phyloP scores from a whole-genome alignment of 768 basidiomycete genomes.

The Suillus decipiens region DNA sequence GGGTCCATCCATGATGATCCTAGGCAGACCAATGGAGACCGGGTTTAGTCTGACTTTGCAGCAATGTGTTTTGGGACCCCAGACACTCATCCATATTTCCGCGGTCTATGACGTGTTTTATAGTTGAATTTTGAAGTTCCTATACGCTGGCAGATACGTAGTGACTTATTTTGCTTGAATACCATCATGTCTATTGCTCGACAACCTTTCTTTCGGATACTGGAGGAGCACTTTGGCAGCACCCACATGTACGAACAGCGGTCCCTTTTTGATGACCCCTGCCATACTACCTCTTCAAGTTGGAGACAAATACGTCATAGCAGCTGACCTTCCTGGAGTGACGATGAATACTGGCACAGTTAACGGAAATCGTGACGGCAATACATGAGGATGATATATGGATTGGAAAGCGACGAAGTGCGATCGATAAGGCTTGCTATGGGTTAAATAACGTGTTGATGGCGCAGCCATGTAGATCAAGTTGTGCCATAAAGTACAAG shows the following conservation, averaged over 20 bases:
- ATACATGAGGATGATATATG: too few species aligned
- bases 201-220: slow-evolving; percentile 67
- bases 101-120: background rate
- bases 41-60: background rate
- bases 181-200: slow-evolving; percentile 64
- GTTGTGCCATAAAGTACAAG: background rate
- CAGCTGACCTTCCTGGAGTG: slow-evolving; percentile 82
- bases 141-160: background rate
- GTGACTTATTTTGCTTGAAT: background rate
- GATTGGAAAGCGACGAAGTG: background rate
- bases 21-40: background rate
- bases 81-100: background rate
- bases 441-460: background rate
- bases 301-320: slow-evolving; percentile 62
- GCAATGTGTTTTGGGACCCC: background rate
- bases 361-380: too few species aligned
- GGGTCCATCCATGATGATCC: slow-evolving; percentile 14
- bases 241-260: slow-evolving; percentile 32
- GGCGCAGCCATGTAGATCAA: background rate
- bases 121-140: background rate
- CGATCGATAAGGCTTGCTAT: too few species aligned
- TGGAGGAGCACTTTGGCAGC: slow-evolving; percentile 64
- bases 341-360: too few species aligned
- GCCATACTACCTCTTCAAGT: slow-evolving; percentile 51
- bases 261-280: slow-evolving; percentile 49